A percentile compares a stretch with the other conserved stretches of the same genome.
These are phyloP conservation scores for Cotoneaster glaucophyllus DNA, from an alignment of 306 rosid genomes.

Conservation along the genomic window DNA sequence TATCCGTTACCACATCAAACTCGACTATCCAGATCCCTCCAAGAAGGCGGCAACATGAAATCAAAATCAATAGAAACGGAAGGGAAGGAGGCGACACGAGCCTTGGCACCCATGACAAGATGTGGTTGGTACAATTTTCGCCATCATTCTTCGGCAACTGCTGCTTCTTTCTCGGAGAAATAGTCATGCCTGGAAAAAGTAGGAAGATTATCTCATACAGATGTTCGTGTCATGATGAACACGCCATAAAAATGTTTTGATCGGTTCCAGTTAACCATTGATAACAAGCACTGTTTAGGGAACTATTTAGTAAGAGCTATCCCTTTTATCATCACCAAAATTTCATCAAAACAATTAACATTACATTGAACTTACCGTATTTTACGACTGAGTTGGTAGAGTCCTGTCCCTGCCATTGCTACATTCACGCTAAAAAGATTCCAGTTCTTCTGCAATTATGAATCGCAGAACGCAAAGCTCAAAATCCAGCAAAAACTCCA, in stretches of 20 bases:
- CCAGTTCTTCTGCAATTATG: conserved; percentile 81
- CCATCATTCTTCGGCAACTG: conserved; percentile 64
- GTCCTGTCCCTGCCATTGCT: conserved; percentile 91
- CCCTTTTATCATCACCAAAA: background rate
- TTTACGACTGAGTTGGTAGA: conserved; percentile 86
- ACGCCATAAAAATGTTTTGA: background rate
- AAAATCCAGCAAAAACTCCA: background rate
- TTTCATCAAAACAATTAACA: background rate
- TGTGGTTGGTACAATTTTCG: conserved; percentile 25
- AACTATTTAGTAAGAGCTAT: background rate
- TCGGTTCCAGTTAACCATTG: background rate
- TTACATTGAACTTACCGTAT: conserved; percentile 40
- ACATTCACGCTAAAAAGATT: conserved; percentile 79
- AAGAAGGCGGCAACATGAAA: conserved; percentile 11
- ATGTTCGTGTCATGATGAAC: background rate
- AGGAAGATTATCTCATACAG: background rate
- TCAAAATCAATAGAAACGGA: conserved; percentile 1
- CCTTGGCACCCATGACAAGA: background rate
- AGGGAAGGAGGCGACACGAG: background rate
- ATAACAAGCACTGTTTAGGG: background rate
- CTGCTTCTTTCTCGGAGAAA: conserved; percentile 42
- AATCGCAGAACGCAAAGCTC: conserved; percentile 3
- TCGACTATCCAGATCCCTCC: background rate
- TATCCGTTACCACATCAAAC: background rate
- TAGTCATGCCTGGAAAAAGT: conserved; percentile 68